These are phyloP conservation scores for Selenicereus undatus DNA, from an alignment of 148 eudicot genomes.

Conservation along the genomic window DNA sequence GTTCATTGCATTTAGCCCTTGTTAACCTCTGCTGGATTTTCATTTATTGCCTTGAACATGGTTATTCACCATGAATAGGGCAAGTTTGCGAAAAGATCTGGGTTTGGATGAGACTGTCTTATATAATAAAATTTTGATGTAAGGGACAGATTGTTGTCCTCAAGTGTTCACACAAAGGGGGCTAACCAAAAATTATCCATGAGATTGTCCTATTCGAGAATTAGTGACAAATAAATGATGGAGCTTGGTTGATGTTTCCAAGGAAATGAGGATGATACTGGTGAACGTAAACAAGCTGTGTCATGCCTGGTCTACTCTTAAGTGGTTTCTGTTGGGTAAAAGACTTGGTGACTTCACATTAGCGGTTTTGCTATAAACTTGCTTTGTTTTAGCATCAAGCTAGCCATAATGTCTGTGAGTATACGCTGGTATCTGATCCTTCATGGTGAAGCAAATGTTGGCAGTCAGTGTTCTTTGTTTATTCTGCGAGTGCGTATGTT, in stretches of 20 bases:
- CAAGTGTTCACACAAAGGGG: not conserved
- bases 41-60: slow-evolving; percentile 3
- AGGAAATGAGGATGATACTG: not conserved
- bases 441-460: not conserved
- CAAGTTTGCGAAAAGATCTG: not conserved
- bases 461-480: not conserved
- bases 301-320: not conserved
- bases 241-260: not conserved
- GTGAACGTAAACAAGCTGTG: not conserved
- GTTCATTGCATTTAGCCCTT: not conserved
- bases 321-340: slow-evolving; percentile 4
- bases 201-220: not conserved
- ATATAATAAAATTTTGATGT: not conserved
- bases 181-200: not conserved
- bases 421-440: not conserved
- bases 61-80: not conserved
- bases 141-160: not conserved
- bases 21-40: not conserved
- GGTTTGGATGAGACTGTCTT: not conserved
- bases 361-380: not conserved
- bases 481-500: not conserved
- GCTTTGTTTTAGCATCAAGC: not conserved
- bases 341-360: slow-evolving; percentile 7
- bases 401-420: not conserved
- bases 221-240: slow-evolving; percentile 1